Base-by-base conservation (phyloP, 2,329 filamentous ascomycete genomes). In the Fusarium tricinctum region DNA sequence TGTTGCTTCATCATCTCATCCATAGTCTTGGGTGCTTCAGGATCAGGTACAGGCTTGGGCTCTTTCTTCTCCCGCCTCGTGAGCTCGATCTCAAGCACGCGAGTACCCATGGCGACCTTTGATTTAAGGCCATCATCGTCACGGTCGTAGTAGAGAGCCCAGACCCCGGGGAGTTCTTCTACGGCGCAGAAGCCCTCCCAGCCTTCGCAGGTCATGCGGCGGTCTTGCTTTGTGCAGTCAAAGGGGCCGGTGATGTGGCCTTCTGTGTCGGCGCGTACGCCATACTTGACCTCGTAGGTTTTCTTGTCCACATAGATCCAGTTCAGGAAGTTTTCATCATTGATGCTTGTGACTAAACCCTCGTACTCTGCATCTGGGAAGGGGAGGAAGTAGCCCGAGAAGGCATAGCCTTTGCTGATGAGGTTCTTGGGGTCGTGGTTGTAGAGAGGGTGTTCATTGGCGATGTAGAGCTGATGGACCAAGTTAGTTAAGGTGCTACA, bases 381-480 rank as follows among this genome's bases (percentile, higher is more conserved):
- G 3, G 86, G 85, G 22, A 88, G 77, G 66, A 82, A 88, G 70
- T 89, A 88, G 26, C 86, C 86, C 5, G 84, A 81, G 69, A 86
- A 88, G 0, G 83, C 81, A 71, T 88, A 85, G 5, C 84, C 78
- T 13, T 81, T 83, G 52, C 84, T 84, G 20, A 86, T 81, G 66
- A 83, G 85, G 35, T 75, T 69, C 59, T 68, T 66, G 15, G 70
- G 38, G 15, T 74, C 70, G 42, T 70, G 65, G 17, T 74, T 72
- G 23, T 74, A 73, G 14, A 73, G 40, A 3, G 73, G 73, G 39
- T 73, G 68, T 33, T 75, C 71, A 47, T 75, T 74, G 30, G 73
- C 68, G 23, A 75, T 71, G 44, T 74, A 77, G 23, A 77, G 74
- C 75, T 76, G 45, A 13, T n/a, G 2, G 28, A 12, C 8, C 23